Evolutionary conservation across 345 rosid genomes (phyloP).

Genomic region (Adansonia digitata): DNA sequence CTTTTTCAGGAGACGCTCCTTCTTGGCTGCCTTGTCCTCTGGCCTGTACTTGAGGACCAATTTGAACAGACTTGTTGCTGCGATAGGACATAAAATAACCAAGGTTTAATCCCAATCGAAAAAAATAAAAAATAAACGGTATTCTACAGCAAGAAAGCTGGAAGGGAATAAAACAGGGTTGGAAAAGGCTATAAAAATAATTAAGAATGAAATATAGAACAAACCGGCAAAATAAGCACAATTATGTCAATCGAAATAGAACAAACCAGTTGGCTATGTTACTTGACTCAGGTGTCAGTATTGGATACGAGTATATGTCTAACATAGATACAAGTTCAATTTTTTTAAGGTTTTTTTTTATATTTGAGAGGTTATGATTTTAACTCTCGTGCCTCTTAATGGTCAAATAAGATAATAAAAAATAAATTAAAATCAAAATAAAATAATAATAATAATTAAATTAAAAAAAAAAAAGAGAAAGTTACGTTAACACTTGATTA

Average conservation of each 20-base stretch:
- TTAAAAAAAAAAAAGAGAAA: not conserved
- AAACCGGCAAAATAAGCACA: too few relatives aligned
- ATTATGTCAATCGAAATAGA: too few relatives aligned
- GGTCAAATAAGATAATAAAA: not conserved
- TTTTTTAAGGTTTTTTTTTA: too few relatives aligned
- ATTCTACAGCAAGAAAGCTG: not conserved
- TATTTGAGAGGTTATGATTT: too few relatives aligned
- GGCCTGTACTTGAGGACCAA: conserved; percentile 49
- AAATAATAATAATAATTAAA: not conserved
- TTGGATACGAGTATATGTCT: too few relatives aligned
- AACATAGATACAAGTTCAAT: too few relatives aligned
- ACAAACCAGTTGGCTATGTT: too few relatives aligned
- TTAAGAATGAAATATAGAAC: not conserved
- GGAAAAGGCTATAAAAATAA: not conserved
- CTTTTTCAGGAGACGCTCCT: conserved; percentile 47
- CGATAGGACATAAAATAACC: not conserved
- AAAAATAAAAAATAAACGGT: not conserved
- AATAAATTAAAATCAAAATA: not conserved
- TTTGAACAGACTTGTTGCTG: conserved; percentile 61
- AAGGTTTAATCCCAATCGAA: not conserved
- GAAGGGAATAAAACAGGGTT: too few relatives aligned
- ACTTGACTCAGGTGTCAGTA: too few relatives aligned
- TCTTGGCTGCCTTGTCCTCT: conserved; percentile 12
- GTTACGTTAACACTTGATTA: not conserved
- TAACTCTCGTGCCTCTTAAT: not conserved